Percentiles rank a stretch among this genome's conserved stretches.
Evolutionary conservation across 768 basidiomycete genomes (phyloP).

Genomic region (Kwoniella heveanensis): DNA sequence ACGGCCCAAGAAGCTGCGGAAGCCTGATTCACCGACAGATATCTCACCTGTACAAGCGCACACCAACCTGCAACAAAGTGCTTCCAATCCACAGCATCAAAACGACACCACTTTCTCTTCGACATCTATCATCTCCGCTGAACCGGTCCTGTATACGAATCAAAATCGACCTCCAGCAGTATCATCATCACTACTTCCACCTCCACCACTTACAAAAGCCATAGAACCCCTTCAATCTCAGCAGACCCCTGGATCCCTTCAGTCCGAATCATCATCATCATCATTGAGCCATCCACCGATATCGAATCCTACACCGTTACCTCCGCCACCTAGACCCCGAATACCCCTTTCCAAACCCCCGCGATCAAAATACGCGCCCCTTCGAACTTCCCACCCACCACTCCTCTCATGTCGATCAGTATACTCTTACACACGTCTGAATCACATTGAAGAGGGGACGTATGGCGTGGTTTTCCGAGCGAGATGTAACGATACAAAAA

Average conservation of each 20-base stretch:
- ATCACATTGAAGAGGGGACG: slow-evolving; percentile 97
- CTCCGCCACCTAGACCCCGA: neutral
- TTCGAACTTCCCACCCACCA: slow-evolving; percentile 72
- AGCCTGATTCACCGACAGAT: slow-evolving; percentile 19
- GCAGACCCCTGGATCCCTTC: no score
- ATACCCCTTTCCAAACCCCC: slow-evolving; percentile 7
- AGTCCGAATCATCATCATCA: no score
- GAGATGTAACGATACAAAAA: slow-evolving; percentile 87
- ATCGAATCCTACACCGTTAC: neutral
- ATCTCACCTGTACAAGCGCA: neutral
- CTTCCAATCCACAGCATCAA: neutral
- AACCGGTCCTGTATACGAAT: neutral
- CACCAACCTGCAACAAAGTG: no score
- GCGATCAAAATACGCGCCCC: slow-evolving; percentile 59
- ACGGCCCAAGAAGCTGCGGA: slow-evolving; percentile 38
- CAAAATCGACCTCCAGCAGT: neutral
- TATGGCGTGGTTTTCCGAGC: slow-evolving; percentile 99
- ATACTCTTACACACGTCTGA: slow-evolving; percentile 88
- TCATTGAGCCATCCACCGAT: no score
- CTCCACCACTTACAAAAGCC: neutral
- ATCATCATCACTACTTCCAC: neutral
- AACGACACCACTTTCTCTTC: neutral
- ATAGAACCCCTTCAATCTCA: no score
- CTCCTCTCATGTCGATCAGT: slow-evolving; percentile 88
- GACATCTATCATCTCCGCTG: neutral